A percentile compares a stretch with the other conserved stretches of the same genome.
Evolutionary conservation across 768 basidiomycete species (phyloP).

Genomic region (Trametes gibbosa): DNA sequence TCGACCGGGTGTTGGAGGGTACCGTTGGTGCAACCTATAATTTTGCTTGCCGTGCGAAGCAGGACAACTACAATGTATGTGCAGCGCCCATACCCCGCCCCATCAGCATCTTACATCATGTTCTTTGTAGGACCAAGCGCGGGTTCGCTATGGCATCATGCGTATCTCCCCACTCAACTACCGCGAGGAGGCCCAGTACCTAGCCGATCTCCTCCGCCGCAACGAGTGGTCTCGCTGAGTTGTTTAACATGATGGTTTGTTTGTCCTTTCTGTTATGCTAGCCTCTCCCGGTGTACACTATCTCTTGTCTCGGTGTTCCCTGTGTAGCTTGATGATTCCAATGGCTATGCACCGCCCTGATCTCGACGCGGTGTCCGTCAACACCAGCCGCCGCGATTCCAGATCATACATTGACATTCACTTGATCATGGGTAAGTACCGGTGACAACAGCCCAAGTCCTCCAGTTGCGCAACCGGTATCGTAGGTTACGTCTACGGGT

Average conservation of each 20-base stretch:
- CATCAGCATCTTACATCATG: not conserved
- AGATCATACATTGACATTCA: not conserved
- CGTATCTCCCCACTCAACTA: constrained; percentile 67
- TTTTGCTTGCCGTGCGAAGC: constrained; percentile 83
- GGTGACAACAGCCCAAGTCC: constrained; percentile 3
- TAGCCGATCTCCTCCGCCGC: constrained; percentile 59
- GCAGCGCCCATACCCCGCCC: not conserved
- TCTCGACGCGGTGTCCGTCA: not conserved
- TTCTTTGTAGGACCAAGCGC: constrained; percentile 63
- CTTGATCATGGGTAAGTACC: not conserved
- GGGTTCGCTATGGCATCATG: constrained; percentile 81
- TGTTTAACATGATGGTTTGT: not conserved
- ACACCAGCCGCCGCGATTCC: not conserved
- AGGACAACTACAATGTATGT: constrained; percentile 81
- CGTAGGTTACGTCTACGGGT: not conserved
- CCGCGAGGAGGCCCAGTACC: constrained; percentile 56
- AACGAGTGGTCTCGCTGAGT: constrained; percentile 47
- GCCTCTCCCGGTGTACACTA: not conserved
- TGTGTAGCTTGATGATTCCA: not conserved
- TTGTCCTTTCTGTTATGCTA: not conserved
- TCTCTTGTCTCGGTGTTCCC: not conserved
- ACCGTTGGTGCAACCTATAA: constrained; percentile 73
- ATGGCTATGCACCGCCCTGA: not conserved
- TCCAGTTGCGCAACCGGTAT: constrained; percentile 1
- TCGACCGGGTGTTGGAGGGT: constrained; percentile 55